phyloP scores from a whole-genome alignment of 75 land plant species.

The Larix kaempferi region DNA sequence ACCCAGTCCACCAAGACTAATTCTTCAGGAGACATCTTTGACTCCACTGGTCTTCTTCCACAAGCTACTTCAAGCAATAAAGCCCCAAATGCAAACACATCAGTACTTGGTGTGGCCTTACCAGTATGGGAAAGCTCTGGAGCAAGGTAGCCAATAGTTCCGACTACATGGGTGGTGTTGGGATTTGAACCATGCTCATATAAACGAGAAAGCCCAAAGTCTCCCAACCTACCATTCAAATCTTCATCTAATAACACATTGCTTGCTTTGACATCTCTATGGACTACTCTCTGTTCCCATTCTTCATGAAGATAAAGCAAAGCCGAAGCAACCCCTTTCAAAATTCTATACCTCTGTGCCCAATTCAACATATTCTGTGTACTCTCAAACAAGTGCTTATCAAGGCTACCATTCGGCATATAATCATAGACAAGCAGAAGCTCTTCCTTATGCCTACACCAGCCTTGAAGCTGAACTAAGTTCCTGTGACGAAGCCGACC shows the following conservation, averaged over 20 bases:
- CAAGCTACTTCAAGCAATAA: conserved; percentile 20
- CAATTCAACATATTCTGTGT: conserved; percentile 33
- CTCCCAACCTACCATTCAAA: conserved; percentile 53
- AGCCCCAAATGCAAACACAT: conserved; percentile 20
- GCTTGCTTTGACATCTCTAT: conserved; percentile 70
- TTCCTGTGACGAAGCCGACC: conserved; percentile 62
- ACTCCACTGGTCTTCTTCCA: conserved; percentile 22
- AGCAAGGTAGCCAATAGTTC: conserved; percentile 23
- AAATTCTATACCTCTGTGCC: conserved; percentile 31
- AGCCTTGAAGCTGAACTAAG: conserved; percentile 64
- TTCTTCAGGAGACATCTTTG: not conserved
- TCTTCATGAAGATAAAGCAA: conserved; percentile 66
- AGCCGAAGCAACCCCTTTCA: conserved; percentile 49
- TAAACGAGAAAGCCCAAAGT: conserved; percentile 69
- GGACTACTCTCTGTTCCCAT: conserved; percentile 51
- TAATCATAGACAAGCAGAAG: conserved; percentile 71
- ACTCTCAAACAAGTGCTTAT: conserved; percentile 41
- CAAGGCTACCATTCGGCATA: conserved; percentile 79
- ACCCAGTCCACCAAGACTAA: conserved; percentile 13
- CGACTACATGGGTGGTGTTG: conserved; percentile 11
- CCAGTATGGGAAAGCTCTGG: conserved; percentile 19
- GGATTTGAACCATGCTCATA: not conserved
- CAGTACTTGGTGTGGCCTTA: conserved; percentile 9
- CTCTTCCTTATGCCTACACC: conserved; percentile 44
- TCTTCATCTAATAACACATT: conserved; percentile 62